A percentile compares a stretch with the other conserved stretches of the same genome.
Conservation (phyloP, 176 grass and related monocot genomes). For the Avena eriantha region DNA sequence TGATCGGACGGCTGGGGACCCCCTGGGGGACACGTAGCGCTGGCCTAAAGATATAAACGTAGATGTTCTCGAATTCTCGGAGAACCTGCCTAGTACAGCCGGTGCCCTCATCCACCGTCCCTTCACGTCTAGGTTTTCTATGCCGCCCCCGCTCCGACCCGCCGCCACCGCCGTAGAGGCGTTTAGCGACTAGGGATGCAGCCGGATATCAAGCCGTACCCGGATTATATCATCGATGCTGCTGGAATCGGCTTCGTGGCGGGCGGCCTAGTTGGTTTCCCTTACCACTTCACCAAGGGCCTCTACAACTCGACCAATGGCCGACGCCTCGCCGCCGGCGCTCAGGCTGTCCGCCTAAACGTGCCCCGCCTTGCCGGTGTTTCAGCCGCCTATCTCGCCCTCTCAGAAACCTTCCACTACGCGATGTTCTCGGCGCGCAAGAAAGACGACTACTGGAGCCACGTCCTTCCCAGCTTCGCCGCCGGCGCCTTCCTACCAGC, state of each 20-base stretch:
- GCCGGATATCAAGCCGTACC: constrained; percentile 45
- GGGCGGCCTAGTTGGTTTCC: constrained; percentile 60
- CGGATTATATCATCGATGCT: constrained; percentile 61
- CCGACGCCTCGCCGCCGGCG: constrained; percentile 52
- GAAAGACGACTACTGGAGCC: constrained; percentile 81
- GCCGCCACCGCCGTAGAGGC: not conserved
- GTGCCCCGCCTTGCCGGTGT: constrained; percentile 53
- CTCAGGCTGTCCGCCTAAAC: constrained; percentile 58
- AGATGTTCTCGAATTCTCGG: not conserved
- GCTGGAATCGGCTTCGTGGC: constrained; percentile 50
- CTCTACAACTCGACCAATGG: constrained; percentile 58
- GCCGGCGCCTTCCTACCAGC: constrained; percentile 54
- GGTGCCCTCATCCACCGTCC: not conserved
- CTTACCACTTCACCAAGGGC: constrained; percentile 68
- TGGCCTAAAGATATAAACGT: too few relatives aligned
- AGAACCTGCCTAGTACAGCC: not conserved
- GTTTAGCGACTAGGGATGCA: not conserved
- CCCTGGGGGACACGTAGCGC: too few relatives aligned
- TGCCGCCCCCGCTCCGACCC: not conserved
- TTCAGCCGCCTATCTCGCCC: constrained; percentile 57
- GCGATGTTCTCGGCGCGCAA: constrained; percentile 61
- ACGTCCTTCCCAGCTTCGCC: constrained; percentile 51
- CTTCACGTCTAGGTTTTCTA: not conserved
- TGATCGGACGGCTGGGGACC: too few relatives aligned
- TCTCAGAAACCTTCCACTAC: constrained; percentile 65